Percentiles rank a stretch among this genome's conserved stretches.
Conservation (phyloP, 352 stramenopile species). For the Pythium rishiriense region DNA sequence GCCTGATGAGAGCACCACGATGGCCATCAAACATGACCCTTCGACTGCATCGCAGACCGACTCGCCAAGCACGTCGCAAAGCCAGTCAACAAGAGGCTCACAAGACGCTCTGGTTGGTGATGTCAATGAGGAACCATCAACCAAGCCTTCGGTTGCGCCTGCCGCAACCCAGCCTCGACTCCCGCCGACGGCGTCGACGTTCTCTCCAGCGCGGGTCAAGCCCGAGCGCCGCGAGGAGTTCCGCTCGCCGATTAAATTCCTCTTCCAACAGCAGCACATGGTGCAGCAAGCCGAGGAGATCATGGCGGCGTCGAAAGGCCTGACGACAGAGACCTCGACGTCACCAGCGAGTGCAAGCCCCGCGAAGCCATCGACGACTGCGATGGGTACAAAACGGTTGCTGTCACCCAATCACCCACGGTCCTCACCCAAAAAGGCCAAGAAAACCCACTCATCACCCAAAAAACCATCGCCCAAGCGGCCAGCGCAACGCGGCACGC, state of each 20-base stretch:
- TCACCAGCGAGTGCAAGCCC: neutral
- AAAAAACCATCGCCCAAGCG: slow-evolving; percentile 23
- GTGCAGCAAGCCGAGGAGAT: slow-evolving; percentile 26
- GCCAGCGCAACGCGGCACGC: slow-evolving; percentile 43
- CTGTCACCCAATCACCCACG: slow-evolving; percentile 24
- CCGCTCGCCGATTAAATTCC: slow-evolving; percentile 24
- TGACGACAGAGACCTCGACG: neutral
- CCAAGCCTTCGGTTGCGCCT: neutral
- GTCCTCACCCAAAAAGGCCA: slow-evolving; percentile 23
- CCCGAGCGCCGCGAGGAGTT: slow-evolving; percentile 22
- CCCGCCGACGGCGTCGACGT: neutral
- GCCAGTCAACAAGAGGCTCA: neutral
- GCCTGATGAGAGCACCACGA: neutral
- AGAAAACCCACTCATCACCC: slow-evolving; percentile 19
- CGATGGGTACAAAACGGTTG: slow-evolving; percentile 36
- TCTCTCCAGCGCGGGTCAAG: slow-evolving; percentile 16
- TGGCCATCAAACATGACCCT: neutral
- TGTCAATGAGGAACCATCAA: neutral
- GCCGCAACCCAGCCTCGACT: neutral
- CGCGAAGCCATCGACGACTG: neutral
- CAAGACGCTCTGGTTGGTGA: neutral
- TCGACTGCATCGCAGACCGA: neutral
- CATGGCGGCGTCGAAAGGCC: slow-evolving; percentile 11
- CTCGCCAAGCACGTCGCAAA: neutral
- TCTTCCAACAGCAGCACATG: slow-evolving; percentile 27